Evolutionary conservation across 495 filamentous ascomycete species (phyloP).

Genomic region (Xylaria bambusicola): DNA sequence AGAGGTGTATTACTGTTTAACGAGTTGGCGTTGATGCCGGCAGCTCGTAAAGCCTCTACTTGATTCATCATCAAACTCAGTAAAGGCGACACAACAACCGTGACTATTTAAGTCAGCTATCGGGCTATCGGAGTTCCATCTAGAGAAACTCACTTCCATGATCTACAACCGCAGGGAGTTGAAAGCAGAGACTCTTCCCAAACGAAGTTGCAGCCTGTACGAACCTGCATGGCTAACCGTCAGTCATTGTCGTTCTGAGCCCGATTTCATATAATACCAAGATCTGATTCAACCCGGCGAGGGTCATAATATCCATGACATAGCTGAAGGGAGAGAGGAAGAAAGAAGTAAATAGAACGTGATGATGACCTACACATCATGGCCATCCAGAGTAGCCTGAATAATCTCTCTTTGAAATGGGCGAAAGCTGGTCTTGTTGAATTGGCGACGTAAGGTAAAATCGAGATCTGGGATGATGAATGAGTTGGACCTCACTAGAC

Average conservation of each 20-base stretch:
- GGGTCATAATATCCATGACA: neutral
- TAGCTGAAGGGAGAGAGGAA: neutral
- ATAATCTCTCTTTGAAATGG: constrained; percentile 90
- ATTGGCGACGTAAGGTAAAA: constrained; percentile 80
- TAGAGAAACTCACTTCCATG: constrained; percentile 67
- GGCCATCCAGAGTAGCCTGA: constrained; percentile 70
- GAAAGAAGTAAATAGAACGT: neutral
- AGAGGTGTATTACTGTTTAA: constrained; percentile 78
- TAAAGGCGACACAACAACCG: constrained; percentile 87
- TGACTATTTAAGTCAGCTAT: constrained; percentile 55
- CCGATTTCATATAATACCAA: neutral
- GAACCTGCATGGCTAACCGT: constrained; percentile 46
- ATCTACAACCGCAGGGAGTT: constrained; percentile 85
- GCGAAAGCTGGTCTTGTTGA: constrained; percentile 67
- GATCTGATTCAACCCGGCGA: neutral
- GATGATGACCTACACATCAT: constrained; percentile 63
- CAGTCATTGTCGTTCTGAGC: neutral
- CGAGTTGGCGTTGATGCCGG: constrained; percentile 77
- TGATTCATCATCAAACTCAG: constrained; percentile 95
- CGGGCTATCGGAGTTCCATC: neutral
- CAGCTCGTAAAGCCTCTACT: constrained; percentile 73
- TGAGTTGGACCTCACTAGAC: constrained; percentile 44
- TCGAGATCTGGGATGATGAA: constrained; percentile 66
- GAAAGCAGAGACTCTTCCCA: constrained; percentile 93
- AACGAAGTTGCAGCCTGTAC: constrained; percentile 96